A percentile compares a stretch with the other conserved stretches of the same genome.
Conservation (phyloP, 2,329 filamentous ascomycete species). For the Boeremia lycopersici region DNA sequence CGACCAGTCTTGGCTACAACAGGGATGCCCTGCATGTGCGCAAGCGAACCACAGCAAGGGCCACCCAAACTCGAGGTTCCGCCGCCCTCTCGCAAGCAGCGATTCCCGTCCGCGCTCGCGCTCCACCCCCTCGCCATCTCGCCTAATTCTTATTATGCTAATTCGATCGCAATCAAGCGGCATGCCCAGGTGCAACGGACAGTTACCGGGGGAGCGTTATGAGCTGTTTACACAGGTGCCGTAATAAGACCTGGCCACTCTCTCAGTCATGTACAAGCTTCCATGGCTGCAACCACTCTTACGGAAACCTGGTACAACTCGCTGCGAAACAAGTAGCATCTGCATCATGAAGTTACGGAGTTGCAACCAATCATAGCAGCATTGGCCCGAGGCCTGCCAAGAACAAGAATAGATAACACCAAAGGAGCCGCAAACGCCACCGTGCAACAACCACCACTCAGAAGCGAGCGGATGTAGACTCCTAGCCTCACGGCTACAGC, state of each 20-base stretch:
- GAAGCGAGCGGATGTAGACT: not conserved
- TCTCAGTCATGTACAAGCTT: not conserved
- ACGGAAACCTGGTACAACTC: not conserved
- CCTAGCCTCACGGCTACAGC: not conserved
- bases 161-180: not conserved
- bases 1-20: not conserved
- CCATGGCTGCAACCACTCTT: not conserved
- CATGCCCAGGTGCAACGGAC: not conserved
- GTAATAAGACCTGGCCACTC: too few relatives aligned
- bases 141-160: slow-evolving; percentile 7
- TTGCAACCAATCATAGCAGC: not conserved
- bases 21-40: not conserved
- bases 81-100: not conserved
- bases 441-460: slow-evolving; percentile 1
- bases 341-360: not conserved
- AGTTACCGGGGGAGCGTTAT: not conserved
- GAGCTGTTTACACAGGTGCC: too few relatives aligned
- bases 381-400: slow-evolving; percentile 1
- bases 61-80: slow-evolving; percentile 1
- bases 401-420: not conserved
- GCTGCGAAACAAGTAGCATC: not conserved
- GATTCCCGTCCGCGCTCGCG: slow-evolving; percentile 7
- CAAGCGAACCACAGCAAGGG: not conserved
- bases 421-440: slow-evolving; percentile 2
- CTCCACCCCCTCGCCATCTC: slow-evolving; percentile 18